Conservation (phyloP, 163 green algal genomes). For the Dunaliella salina region DNA sequence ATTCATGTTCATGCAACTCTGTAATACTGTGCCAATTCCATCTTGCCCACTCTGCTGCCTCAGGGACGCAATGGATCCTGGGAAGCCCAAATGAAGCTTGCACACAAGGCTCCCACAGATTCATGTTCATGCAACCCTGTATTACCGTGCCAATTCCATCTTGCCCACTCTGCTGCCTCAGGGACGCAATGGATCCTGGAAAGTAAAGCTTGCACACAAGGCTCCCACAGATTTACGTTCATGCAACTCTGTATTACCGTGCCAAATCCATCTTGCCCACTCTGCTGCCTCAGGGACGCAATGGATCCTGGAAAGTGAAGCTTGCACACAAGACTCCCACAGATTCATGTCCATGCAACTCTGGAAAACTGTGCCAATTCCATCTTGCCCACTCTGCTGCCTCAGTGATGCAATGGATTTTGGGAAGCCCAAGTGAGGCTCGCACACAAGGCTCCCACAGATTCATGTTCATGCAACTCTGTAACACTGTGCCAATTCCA, state of each 20-base stretch:
- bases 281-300: slow-evolving; percentile 61
- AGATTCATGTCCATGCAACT: no score
- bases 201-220: slow-evolving; percentile 81
- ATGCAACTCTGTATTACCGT: no score
- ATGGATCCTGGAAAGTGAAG: slow-evolving; percentile 72
- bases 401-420: slow-evolving; percentile 72
- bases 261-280: no score
- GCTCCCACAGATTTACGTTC: no score
- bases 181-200: slow-evolving; percentile 62
- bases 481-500: no score
- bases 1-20: no score
- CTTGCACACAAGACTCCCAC: slow-evolving; percentile 77
- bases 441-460: slow-evolving; percentile 74
- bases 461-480: no score
- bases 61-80: slow-evolving; percentile 68
- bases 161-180: slow-evolving; percentile 47
- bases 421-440: slow-evolving; percentile 72
- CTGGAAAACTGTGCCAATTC: no score
- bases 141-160: no score
- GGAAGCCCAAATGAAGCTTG: slow-evolving; percentile 73
- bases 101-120: slow-evolving; percentile 76
- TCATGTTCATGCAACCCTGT: no score
- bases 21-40: no score
- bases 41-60: no score
- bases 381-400: neutral